Evolutionary conservation across 345 rosid genomes (phyloP), one percentile per base, ranked within the genome.

Genomic region (Brassica incana): DNA sequence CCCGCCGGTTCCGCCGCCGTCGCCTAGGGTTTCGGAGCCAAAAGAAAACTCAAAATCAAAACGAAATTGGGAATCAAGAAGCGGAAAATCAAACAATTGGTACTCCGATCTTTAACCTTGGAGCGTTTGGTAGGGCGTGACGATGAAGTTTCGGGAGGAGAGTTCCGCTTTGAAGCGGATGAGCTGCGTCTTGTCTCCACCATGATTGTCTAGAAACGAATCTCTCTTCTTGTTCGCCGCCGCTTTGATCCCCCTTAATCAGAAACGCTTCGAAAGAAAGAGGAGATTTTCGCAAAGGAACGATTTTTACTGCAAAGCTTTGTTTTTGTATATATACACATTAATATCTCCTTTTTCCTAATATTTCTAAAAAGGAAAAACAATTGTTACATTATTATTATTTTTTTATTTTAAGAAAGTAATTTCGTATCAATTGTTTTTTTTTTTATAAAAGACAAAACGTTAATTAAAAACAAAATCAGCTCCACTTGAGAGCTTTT

Each of bases 111-210:
- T 38, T 25, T 1, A n/a, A 91, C 99, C 95, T 90, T 95, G 77
- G 97, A 82, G 78, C 99, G 88, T 82, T 93, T 95, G 75, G 72
- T 77, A 40, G 90, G 76, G 0, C 88, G 72, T 25, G 96, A 78
- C 1, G 88, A 84, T 14, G 90, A 79, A 10, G 76, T 77, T 10
- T 69, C 83, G 2, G 69, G 58, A 45, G 74, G 59, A 69, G 83
- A 83, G 1, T 88, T 61, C 11, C 97, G 93, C 73, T 88, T 95
- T 76, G 91, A 83, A 36, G 97, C 86, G 15, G 95, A 87, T 29
- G 94, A 86, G 84, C 97, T 91, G 30, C 99, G 88, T 29, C 99
- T 85, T 18, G 99, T 95, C 78, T 93, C 98, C 14, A 95, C 99
- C 99, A 95, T 36, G 43, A 36, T 63, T 77, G 12, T 43, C 50